phyloP scores from a whole-genome alignment of 2,329 filamentous ascomycete species.

The Ceratocystis cacaofunesta region DNA sequence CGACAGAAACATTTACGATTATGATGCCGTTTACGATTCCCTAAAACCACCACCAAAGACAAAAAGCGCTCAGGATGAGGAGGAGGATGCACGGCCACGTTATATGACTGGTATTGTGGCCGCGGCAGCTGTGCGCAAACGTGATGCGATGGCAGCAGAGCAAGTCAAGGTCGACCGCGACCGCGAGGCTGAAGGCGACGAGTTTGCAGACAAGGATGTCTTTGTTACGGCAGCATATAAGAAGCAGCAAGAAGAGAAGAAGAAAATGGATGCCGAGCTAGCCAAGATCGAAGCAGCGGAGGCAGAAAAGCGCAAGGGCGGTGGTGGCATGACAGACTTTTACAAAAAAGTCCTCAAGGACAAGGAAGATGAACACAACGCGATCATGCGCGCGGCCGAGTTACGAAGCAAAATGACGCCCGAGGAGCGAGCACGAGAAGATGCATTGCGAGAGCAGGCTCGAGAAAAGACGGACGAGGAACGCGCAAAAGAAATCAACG shows the following conservation, averaged over 20 bases:
- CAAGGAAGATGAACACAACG: conserved; percentile 54
- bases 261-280: conserved; percentile 57
- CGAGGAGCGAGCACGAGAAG: conserved; percentile 23
- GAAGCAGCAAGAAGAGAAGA: conserved; percentile 63
- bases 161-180: conserved; percentile 69
- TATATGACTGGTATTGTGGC: conserved; percentile 64
- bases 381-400: conserved; percentile 53
- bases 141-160: conserved; percentile 62
- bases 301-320: conserved; percentile 42
- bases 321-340: conserved; percentile 60
- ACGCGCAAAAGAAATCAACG: conserved; percentile 51
- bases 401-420: conserved; percentile 33
- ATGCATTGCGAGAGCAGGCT: conserved; percentile 18
- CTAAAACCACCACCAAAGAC: conserved; percentile 52
- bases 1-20: conserved; percentile 69
- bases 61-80: conserved; percentile 37
- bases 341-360: conserved; percentile 60
- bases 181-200: conserved; percentile 65
- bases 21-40: conserved; percentile 68
- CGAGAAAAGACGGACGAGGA: conserved; percentile 45
- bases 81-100: conserved; percentile 50
- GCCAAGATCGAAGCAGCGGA: conserved; percentile 48
- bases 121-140: conserved; percentile 60
- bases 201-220: conserved; percentile 68
- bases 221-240: conserved; percentile 78